Evolutionary conservation across 2,329 filamentous ascomycete species (phyloP).

Genomic region (Fusarium sp.): DNA sequence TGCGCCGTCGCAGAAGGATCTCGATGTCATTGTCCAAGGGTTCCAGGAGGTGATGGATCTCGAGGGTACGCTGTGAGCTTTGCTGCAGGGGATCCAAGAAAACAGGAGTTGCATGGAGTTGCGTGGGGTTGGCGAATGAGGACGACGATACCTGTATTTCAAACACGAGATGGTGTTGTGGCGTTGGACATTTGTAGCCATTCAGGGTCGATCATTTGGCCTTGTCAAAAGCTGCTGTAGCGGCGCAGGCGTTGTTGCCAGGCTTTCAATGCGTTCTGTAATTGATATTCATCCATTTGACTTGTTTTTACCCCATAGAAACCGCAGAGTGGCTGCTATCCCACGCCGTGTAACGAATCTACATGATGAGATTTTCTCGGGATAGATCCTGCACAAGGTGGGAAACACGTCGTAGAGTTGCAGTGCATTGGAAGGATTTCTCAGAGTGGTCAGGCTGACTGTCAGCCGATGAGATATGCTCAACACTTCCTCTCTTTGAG

Average conservation of each 20-base stretch:
- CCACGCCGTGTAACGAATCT: background rate
- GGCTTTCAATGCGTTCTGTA: conserved; percentile 20
- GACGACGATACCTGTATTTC: conserved; percentile 33
- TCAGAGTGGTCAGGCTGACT: conserved; percentile 1
- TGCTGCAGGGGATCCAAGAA: no score
- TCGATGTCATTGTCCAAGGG: conserved; percentile 49
- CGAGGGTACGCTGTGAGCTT: conserved; percentile 33
- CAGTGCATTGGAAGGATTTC: conserved; percentile 8
- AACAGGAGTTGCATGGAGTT: background rate
- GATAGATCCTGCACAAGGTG: background rate
- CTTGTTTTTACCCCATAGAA: conserved; percentile 36
- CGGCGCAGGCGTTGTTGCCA: conserved; percentile 4
- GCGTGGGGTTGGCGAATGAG: conserved; percentile 26
- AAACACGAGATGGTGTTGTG: conserved; percentile 38
- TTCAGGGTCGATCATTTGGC: no score
- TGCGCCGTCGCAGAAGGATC: conserved; percentile 47
- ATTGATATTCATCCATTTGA: conserved; percentile 16
- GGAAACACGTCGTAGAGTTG: conserved; percentile 8
- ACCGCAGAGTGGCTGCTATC: conserved; percentile 28
- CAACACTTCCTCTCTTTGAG: conserved; percentile 27
- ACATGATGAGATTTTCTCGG: background rate
- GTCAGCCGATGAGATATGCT: conserved; percentile 27
- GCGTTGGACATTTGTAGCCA: conserved; percentile 23
- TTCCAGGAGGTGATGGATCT: conserved; percentile 50
- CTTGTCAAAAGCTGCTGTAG: background rate